These are phyloP conservation scores for Lactarius vividus DNA, from an alignment of 768 basidiomycete genomes.

Conservation along the genomic window DNA sequence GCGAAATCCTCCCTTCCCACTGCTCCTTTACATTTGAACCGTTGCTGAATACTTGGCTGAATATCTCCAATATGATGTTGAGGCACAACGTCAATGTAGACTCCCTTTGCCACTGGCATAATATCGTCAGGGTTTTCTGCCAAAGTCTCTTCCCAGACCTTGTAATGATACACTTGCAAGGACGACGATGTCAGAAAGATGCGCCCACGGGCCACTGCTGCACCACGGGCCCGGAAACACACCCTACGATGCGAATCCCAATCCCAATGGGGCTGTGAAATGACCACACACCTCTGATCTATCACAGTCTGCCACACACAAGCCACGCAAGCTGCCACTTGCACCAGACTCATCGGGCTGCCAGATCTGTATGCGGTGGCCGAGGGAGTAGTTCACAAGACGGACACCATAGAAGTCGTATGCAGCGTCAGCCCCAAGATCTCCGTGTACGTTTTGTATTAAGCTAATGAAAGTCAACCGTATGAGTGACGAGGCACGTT, in stretches of 20 bases:
- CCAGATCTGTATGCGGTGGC: conserved; percentile 90
- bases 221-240: conserved; percentile 77
- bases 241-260: conserved; percentile 5
- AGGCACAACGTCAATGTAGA: no score
- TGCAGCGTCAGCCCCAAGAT: conserved; percentile 79
- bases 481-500: neutral
- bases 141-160: conserved; percentile 75
- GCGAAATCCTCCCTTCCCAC: no score
- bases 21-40: no score
- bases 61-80: no score
- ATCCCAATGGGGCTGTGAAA: neutral
- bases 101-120: no score
- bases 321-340: conserved; percentile 53
- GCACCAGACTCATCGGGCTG: conserved; percentile 63
- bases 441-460: conserved; percentile 72
- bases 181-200: conserved; percentile 86
- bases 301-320: conserved; percentile 60
- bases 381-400: conserved; percentile 77
- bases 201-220: conserved; percentile 90
- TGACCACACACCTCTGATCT: conserved; percentile 52
- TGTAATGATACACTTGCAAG: conserved; percentile 86
- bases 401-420: conserved; percentile 90
- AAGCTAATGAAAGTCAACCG: conserved; percentile 51
- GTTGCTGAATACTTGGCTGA: no score
- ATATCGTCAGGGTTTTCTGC: conserved; percentile 30